Evolutionary conservation across 2,329 filamentous ascomycete species (phyloP), one percentile per base, ranked within the genome.

Genomic region (Leptographium flavum): DNA sequence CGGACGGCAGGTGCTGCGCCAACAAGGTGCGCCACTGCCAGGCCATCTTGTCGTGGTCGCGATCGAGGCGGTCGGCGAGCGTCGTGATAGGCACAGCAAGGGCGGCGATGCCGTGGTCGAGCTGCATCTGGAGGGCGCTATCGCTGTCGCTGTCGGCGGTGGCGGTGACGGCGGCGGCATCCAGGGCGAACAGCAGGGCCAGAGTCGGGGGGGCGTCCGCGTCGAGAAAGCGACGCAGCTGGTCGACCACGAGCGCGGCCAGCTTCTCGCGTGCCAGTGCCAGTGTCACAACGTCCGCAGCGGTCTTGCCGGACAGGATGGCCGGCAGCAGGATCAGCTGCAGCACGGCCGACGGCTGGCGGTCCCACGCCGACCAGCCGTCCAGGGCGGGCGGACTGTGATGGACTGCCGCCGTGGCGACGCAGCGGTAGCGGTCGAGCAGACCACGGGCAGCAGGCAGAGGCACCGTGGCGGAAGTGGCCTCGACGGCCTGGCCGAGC

Each of bases 21-120:
- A 58, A 52, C 45, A 73, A 68, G 3, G 59, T 63, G 45, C 65
- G 62, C 25, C 70, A 51, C 49, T 64, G 65, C 69, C 70, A 73
- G 6, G 66, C 68, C 9, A 50, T 44, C 30, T 53, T 50, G n/a
- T 45, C 43, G 9, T 51, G 47, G n/a, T 50, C 45, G 8, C 40
- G 31, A 22, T 55, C 48, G 13, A 56, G 47, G n/a, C 44, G 45
- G 28, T 53, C 48, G 31, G 55, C 55, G 3, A 41, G 15, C n/a
- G 45, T 40, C 38, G 52, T 45, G 9, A 58, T 42, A 11, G 53
- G 39, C 39, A 13, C 14, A 3, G 39, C 19, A 3, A 46, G 27
- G 5, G 21, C n/a, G 5, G 11, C 11, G 13, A 53, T 42, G 13
- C 35, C 22, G 6, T 40, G 32, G 31, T 35, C 31, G 7, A 50